A percentile compares a stretch with the other conserved stretches of the same genome.
These are phyloP conservation scores for Phellopilus nigrolimitatus DNA, from an alignment of 1,284 basidiomycete genomes.

Conservation along the genomic window DNA sequence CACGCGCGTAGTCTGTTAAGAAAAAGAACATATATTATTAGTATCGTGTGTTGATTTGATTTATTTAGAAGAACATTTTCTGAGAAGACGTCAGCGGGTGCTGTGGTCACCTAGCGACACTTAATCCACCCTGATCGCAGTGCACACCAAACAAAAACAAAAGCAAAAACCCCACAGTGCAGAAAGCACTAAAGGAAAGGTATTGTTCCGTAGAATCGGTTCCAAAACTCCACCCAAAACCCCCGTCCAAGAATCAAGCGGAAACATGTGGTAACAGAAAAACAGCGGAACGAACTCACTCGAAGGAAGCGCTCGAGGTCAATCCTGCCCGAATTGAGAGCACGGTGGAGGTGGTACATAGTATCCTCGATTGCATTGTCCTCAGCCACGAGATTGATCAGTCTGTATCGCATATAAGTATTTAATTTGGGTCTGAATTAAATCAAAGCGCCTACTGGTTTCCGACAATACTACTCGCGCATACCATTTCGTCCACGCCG, in stretches of 20 bases:
- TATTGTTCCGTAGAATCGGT: too few relatives aligned
- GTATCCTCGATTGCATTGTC: slow-evolving; percentile 98
- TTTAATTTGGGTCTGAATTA: slow-evolving; percentile 14
- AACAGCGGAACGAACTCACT: slow-evolving; percentile 42
- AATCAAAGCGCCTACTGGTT: slow-evolving; percentile 74
- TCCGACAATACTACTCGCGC: slow-evolving; percentile 91
- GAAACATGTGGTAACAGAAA: slow-evolving; percentile 6
- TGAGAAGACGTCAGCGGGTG: too few relatives aligned
- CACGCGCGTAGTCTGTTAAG: slow-evolving; percentile 69
- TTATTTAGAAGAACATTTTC: too few relatives aligned
- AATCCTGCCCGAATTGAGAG: slow-evolving; percentile 86
- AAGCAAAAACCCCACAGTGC: too few relatives aligned
- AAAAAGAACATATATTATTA: background rate
- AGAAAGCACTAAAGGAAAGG: too few relatives aligned
- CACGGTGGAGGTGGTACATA: slow-evolving; percentile 93
- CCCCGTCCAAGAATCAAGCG: background rate
- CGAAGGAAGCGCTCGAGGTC: slow-evolving; percentile 91
- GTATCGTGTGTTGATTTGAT: too few relatives aligned
- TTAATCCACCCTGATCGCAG: too few relatives aligned
- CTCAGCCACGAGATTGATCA: slow-evolving; percentile 95
- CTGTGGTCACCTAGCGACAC: too few relatives aligned
- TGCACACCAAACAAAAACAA: too few relatives aligned
- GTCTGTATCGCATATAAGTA: slow-evolving; percentile 41
- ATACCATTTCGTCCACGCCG: slow-evolving; percentile 90
- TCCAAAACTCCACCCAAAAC: too few relatives aligned